These are phyloP conservation scores for Chytridium lagenaria DNA, from an alignment of 371 early-diverging fungal genomes.

Conservation along the genomic window DNA sequence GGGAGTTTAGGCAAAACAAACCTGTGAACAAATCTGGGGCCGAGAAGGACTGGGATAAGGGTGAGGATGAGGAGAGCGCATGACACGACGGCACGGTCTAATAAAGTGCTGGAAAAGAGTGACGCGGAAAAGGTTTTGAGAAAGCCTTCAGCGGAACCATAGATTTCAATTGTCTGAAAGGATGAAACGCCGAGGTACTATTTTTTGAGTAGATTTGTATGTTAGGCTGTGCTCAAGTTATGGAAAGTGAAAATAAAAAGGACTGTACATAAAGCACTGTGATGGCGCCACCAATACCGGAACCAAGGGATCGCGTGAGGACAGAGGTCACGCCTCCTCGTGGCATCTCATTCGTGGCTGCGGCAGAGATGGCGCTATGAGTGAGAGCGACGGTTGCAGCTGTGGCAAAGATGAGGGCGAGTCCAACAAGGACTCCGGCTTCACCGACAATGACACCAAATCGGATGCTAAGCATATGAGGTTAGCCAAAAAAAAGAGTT, in stretches of 20 bases:
- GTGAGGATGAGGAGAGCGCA: neutral
- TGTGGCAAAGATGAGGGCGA: constrained; percentile 4
- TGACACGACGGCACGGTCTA: neutral
- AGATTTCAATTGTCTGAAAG: constrained; percentile 30
- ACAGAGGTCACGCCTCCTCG: constrained; percentile 17
- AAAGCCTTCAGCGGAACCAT: constrained; percentile 23
- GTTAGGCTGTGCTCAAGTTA: neutral
- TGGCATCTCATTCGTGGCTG: constrained; percentile 25
- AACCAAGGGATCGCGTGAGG: constrained; percentile 16
- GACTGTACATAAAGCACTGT: constrained; percentile 4
- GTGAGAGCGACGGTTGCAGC: constrained; percentile 10
- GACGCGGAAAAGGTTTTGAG: constrained; percentile 1
- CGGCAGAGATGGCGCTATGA: constrained; percentile 21
- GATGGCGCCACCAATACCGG: constrained; percentile 31
- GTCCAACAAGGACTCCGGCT: constrained; percentile 20
- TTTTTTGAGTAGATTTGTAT: neutral
- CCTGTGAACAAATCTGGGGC: constrained; percentile 9
- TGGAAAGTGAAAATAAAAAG: neutral
- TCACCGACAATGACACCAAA: constrained; percentile 30
- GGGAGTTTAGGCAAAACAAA: neutral
- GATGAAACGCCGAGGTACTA: constrained; percentile 20
- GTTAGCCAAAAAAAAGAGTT: constrained; percentile 7
- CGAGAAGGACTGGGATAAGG: neutral
- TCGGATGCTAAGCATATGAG: constrained; percentile 20
- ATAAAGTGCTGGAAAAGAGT: neutral